phyloP scores from a whole-genome alignment of 805 yeast genomes.

The Schwanniomyces pseudopolymorphus region DNA sequence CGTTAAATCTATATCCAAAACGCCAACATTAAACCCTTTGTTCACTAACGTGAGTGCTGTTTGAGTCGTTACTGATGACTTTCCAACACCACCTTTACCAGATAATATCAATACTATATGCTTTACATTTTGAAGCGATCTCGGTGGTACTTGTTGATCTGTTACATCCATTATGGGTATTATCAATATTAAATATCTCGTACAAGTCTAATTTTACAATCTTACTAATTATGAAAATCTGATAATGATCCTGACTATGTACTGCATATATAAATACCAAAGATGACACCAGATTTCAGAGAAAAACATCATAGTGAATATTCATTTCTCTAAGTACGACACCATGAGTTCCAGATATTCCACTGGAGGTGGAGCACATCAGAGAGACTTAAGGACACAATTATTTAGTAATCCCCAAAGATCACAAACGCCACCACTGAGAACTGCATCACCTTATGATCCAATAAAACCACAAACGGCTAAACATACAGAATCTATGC shows the following conservation, averaged over 20 bases:
- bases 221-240: constrained; percentile 2
- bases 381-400: constrained; percentile 43
- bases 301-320: neutral
- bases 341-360: constrained; percentile 29
- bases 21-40: constrained; percentile 83
- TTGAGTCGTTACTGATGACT: constrained; percentile 93
- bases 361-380: constrained; percentile 34
- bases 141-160: constrained; percentile 23
- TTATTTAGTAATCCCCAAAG: constrained; percentile 29
- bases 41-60: constrained; percentile 77
- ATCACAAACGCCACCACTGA: constrained; percentile 21
- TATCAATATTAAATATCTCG: neutral
- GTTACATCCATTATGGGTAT: constrained; percentile 3
- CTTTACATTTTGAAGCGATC: constrained; percentile 50
- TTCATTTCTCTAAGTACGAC: too few species aligned
- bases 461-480: constrained; percentile 23
- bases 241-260: neutral
- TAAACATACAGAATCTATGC: constrained; percentile 41
- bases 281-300: neutral
- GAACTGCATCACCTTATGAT: constrained; percentile 42
- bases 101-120: constrained; percentile 83
- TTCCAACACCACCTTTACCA: constrained; percentile 98
- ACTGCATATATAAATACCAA: neutral
- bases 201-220: neutral
- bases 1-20: constrained; percentile 89